A percentile compares a stretch with the other conserved stretches of the same genome.
These are phyloP conservation scores for Podaxis pistillaris DNA, from an alignment of 768 basidiomycete genomes.

Conservation along the genomic window DNA sequence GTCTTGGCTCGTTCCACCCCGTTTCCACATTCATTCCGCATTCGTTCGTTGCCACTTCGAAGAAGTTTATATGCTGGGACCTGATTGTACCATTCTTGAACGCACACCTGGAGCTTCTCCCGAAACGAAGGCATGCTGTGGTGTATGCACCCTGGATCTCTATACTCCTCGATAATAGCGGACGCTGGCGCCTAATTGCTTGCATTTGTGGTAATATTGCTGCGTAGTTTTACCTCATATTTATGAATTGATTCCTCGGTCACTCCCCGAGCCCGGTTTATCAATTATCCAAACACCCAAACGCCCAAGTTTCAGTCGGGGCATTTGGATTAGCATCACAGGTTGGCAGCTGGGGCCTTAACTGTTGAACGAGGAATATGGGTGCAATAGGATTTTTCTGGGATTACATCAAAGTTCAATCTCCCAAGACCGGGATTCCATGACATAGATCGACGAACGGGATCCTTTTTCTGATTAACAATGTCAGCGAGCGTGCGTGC, in stretches of 20 bases:
- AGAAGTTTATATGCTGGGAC: not conserved
- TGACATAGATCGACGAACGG: not conserved
- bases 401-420: not conserved
- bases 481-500: not conserved
- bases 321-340: too few species aligned
- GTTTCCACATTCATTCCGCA: too few species aligned
- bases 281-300: not conserved
- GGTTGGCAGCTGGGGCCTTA: too few species aligned
- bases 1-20: too few species aligned
- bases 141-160: not conserved
- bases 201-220: not conserved
- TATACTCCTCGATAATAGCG: not conserved
- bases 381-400: not conserved
- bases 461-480: not conserved
- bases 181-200: not conserved
- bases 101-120: not conserved
- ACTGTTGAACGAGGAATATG: not conserved
- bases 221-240: not conserved
- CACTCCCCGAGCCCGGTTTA: not conserved
- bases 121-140: not conserved
- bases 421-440: not conserved
- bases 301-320: too few species aligned
- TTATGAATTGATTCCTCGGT: not conserved
- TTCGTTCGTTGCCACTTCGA: too few species aligned
- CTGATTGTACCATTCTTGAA: not conserved